Percentiles rank a stretch among this genome's conserved stretches.
Evolutionary conservation across 1,284 basidiomycete genomes (phyloP).

Genomic region (Athelia psychrophila): DNA sequence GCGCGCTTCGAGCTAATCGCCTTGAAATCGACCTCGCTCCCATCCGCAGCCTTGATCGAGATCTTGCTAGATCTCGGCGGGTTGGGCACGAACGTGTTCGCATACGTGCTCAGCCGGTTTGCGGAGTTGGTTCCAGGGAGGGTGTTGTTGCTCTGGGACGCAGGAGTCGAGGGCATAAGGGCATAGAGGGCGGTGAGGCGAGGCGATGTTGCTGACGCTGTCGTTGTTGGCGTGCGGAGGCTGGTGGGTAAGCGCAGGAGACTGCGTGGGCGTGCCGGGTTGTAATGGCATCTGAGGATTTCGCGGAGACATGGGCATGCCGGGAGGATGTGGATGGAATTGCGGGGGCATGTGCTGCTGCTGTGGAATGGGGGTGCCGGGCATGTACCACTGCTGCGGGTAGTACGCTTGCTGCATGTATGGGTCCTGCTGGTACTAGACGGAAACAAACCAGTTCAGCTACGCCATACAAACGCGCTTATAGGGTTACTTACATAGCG

Average conservation of each 20-base stretch:
- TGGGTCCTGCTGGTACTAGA: too few species aligned
- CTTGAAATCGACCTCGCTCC: constrained; percentile 58
- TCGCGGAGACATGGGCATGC: too few species aligned
- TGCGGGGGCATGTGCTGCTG: constrained; percentile 8
- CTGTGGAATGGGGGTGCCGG: too few species aligned
- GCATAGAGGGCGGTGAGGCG: too few species aligned
- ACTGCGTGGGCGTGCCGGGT: background rate
- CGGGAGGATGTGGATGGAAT: constrained; percentile 28
- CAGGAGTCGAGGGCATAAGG: constrained; percentile 67
- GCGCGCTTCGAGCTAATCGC: constrained; percentile 50
- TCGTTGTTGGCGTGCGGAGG: constrained; percentile 42
- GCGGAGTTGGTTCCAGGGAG: constrained; percentile 7
- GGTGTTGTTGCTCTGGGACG: constrained; percentile 37
- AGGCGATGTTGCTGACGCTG: constrained; percentile 47
- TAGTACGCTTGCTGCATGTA: too few species aligned
- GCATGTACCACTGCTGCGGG: too few species aligned
- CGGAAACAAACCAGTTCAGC: too few species aligned
- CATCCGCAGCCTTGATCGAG: constrained; percentile 52
- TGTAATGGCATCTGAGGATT: too few species aligned
- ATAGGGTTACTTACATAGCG: too few species aligned
- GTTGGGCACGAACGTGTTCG: constrained; percentile 61
- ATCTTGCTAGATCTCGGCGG: constrained; percentile 35
- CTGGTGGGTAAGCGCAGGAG: constrained; percentile 34
- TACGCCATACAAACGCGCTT: too few species aligned
- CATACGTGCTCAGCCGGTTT: constrained; percentile 54